Percentiles rank a stretch among this genome's conserved stretches.
phyloP scores from a whole-genome alignment of 169 alveolate species.

The Theileria annulata region DNA sequence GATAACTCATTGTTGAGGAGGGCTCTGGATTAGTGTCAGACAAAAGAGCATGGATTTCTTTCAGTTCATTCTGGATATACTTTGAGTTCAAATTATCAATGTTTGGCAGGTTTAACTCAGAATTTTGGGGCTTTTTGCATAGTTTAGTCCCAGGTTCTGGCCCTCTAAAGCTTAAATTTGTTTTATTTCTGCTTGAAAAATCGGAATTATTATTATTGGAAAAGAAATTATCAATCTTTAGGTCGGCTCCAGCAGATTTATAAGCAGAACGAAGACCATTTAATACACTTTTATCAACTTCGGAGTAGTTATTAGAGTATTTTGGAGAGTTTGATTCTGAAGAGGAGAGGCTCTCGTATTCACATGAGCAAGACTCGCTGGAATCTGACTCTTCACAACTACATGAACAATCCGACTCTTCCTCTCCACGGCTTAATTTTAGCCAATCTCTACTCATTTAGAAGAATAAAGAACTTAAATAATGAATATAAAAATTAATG shows the following conservation, averaged over 20 bases:
- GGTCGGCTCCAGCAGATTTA: background rate
- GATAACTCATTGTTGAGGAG: background rate
- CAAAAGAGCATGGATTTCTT: background rate
- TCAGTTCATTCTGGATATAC: conserved; percentile 2
- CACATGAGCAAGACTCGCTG: conserved; percentile 40
- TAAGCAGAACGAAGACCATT: background rate
- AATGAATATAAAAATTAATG: background rate
- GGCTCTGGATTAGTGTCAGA: conserved; percentile 1
- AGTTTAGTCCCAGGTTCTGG: background rate
- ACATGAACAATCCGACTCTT: conserved; percentile 13
- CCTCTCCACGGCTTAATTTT: background rate
- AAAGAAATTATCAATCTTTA: background rate
- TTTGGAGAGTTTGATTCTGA: background rate
- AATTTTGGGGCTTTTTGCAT: background rate
- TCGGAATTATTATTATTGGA: background rate
- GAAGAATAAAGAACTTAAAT: background rate
- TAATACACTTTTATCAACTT: background rate
- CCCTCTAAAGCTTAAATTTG: background rate
- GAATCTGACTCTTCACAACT: conserved; percentile 23
- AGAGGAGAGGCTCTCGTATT: conserved; percentile 19
- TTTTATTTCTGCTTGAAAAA: background rate
- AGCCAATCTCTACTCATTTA: background rate
- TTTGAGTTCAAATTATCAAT: background rate
- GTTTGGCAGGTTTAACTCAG: background rate
- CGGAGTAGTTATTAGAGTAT: background rate